These are phyloP conservation scores for Ophiosphaerella narmari DNA, from an alignment of 2,329 filamentous ascomycete genomes.

Conservation along the genomic window DNA sequence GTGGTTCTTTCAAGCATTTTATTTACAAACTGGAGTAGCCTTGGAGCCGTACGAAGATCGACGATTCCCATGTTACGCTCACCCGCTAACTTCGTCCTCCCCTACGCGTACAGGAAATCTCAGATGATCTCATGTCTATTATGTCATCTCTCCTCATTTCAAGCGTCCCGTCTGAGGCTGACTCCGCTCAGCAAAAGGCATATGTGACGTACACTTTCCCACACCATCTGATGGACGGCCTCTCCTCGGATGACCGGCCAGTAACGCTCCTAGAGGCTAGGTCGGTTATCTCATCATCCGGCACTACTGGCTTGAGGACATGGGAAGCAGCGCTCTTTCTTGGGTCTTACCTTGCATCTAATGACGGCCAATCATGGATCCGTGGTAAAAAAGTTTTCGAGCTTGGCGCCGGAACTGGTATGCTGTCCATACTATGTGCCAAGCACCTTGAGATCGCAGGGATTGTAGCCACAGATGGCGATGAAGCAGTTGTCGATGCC, in stretches of 20 bases:
- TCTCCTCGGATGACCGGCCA: constrained; percentile 26
- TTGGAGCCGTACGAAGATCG: neutral
- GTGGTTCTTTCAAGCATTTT: neutral
- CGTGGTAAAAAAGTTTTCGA: constrained; percentile 67
- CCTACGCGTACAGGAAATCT: constrained; percentile 69
- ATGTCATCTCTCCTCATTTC: constrained; percentile 69
- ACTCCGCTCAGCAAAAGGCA: constrained; percentile 71
- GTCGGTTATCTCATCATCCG: constrained; percentile 69
- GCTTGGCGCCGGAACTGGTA: constrained; percentile 76
- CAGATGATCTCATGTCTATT: constrained; percentile 74
- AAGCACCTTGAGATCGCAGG: constrained; percentile 64
- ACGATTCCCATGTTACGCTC: neutral
- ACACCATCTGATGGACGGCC: constrained; percentile 19
- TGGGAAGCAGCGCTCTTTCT: constrained; percentile 82
- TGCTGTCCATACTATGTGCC: constrained; percentile 74
- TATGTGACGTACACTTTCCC: constrained; percentile 71
- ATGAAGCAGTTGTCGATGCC: constrained; percentile 70
- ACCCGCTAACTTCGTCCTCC: constrained; percentile 28
- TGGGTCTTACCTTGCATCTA: constrained; percentile 65
- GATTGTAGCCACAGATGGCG: constrained; percentile 74
- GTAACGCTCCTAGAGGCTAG: constrained; percentile 73
- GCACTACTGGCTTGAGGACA: constrained; percentile 76
- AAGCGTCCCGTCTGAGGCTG: constrained; percentile 66
- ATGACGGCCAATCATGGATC: constrained; percentile 54
- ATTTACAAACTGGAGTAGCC: no score